Evolutionary conservation across 805 yeast species (phyloP).

Genomic region (Schwanniomyces sp.): DNA sequence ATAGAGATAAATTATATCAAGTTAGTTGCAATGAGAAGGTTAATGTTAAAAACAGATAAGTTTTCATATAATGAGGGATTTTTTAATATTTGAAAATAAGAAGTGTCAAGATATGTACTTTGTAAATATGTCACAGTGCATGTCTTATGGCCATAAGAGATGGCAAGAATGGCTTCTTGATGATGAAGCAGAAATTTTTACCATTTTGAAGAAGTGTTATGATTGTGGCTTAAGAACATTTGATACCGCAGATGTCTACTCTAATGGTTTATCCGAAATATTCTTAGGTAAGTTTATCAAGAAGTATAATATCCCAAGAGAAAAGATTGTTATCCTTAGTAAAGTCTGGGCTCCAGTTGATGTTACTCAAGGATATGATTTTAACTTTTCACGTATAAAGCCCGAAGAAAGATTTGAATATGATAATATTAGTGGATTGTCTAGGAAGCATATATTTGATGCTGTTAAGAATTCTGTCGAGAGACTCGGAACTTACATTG

Average conservation of each 20-base stretch:
- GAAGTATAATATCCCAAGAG: conserved; percentile 20
- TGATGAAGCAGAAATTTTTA: conserved; percentile 25
- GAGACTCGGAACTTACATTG: conserved; percentile 54
- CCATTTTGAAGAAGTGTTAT: conserved; percentile 24
- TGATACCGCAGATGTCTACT: conserved; percentile 25
- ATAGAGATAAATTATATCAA: too few relatives aligned
- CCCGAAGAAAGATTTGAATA: conserved; percentile 8
- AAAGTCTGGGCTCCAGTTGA: conserved; percentile 14
- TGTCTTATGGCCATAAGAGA: conserved; percentile 40
- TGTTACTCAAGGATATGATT: conserved; percentile 6
- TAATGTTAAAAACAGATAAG: too few relatives aligned
- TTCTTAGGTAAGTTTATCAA: conserved; percentile 19
- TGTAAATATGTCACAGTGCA: too few relatives aligned
- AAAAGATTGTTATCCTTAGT: conserved; percentile 17
- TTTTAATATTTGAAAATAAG: too few relatives aligned
- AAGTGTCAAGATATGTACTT: too few relatives aligned
- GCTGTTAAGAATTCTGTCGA: conserved; percentile 41
- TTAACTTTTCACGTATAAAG: not conserved
- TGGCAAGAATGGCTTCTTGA: conserved; percentile 34
- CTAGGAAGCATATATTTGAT: conserved; percentile 47
- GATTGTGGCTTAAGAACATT: conserved; percentile 22
- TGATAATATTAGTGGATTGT: conserved; percentile 37
- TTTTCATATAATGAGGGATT: too few relatives aligned
- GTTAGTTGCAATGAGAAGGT: too few relatives aligned
- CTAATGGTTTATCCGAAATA: conserved; percentile 19